A percentile compares a stretch with the other conserved stretches of the same genome.
Conservation (phyloP, 2,329 filamentous ascomycete genomes). For the Paracorniculantispora psalliotae region DNA sequence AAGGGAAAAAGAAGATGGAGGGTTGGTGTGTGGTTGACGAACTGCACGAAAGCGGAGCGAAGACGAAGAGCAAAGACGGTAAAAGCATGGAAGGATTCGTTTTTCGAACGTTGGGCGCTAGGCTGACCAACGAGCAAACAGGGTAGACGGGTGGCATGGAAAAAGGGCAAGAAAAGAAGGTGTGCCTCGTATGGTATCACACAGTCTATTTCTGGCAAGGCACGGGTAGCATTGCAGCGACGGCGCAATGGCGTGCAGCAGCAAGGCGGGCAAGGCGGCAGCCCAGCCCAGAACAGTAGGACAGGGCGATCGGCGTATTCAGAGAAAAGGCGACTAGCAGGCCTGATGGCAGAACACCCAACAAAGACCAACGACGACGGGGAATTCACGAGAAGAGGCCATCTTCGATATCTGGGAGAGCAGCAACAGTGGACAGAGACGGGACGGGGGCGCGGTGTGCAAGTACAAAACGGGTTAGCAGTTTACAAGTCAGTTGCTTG, state of each 20-base stretch:
- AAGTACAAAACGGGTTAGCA: slow-evolving; percentile 10
- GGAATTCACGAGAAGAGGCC: no score
- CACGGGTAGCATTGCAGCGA: not conserved
- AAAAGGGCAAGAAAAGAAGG: not conserved
- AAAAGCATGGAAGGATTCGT: not conserved
- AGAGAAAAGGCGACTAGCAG: not conserved
- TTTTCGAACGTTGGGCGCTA: not conserved
- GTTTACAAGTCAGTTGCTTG: not conserved
- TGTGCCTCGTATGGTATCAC: slow-evolving; percentile 9
- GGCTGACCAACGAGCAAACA: not conserved
- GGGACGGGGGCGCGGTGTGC: slow-evolving; percentile 2
- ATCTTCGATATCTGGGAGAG: no score
- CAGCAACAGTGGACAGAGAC: not conserved
- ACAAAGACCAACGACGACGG: no score
- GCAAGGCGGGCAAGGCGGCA: not conserved
- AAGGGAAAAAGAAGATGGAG: not conserved
- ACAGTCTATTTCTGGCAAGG: not conserved
- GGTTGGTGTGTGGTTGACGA: not conserved
- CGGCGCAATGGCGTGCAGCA: not conserved
- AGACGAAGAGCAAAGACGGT: not conserved
- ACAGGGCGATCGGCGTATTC: no score
- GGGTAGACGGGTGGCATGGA: not conserved
- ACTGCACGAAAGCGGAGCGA: not conserved
- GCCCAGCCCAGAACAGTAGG: no score
- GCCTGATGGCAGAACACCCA: not conserved